Evolutionary conservation across 805 yeast species (phyloP), one percentile per base, ranked within the genome.

Genomic region (Starmerella stellata): DNA sequence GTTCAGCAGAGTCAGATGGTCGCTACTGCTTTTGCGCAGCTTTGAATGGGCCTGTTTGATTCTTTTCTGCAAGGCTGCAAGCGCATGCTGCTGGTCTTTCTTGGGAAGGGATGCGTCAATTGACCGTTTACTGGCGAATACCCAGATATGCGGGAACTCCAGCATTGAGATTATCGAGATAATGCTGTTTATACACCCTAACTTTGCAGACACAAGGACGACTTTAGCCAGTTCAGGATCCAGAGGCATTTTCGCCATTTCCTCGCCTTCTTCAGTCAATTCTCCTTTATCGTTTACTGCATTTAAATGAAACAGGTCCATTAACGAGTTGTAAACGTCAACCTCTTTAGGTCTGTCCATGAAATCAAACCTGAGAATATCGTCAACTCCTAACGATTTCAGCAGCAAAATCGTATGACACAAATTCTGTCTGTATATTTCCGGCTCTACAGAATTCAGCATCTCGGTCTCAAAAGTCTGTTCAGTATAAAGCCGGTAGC

Each of bases 161-260:
- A 90, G 58, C 87, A 87, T 80, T 1, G 95, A 66, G 11, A 83
- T 69, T 11, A 90, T 71, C 0, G 82, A 70, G 16, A 83, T 52
- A 2, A 82, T 65, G 44, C 80, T 90, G 2, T 67, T 66, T 2
- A 75, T 65, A 36, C 92, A 83, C 1, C 69, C 63, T 37, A 64
- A 65, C 13, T 65, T 65, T 0, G 69, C 70, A 36, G 93, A 74
- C 1, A 72, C 61, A 11, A 87, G 56, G 24, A 90, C 54, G 5
- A 75, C 73, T 53, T 79, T 81, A 5, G 95, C 75, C 50, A 83
- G 66, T 65, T 80, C 80, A 3, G 95, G 95, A 48, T 82, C 93
- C 45, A 85, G 69, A 0, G 98, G 98, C 49, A 85, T 80, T 42
- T 76, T 82, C 1, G 94, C 77, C 95, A 90, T 85, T 44, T 72